Evolutionary conservation across 2,329 filamentous ascomycete species (phyloP).

Genomic region (Beauveria caledonica): DNA sequence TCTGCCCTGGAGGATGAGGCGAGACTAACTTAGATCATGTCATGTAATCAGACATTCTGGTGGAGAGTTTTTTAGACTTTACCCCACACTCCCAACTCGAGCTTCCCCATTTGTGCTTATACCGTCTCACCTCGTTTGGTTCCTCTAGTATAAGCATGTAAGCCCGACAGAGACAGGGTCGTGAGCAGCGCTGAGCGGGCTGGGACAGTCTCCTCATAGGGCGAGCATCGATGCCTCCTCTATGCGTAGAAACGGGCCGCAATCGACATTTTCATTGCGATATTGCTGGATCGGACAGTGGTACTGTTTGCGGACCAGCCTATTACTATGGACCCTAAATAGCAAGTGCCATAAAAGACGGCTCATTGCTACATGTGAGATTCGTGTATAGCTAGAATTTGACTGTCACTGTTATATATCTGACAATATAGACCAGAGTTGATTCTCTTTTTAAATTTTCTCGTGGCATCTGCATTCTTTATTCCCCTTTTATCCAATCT

Average conservation of each 20-base stretch:
- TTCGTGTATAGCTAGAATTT: background rate
- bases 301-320: background rate
- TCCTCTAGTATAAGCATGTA: slow-evolving; percentile 6
- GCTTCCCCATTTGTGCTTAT: slow-evolving; percentile 7
- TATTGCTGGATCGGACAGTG: background rate
- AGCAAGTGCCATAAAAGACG: background rate
- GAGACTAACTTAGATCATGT: background rate
- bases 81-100: background rate
- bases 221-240: background rate
- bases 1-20: background rate
- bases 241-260: background rate
- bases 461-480: background rate
- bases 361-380: slow-evolving; percentile 1
- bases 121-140: slow-evolving; percentile 8
- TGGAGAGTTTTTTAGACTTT: background rate
- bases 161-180: slow-evolving; percentile 1
- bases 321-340: background rate
- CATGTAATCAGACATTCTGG: background rate
- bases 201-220: background rate
- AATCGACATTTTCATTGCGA: slow-evolving; percentile 2
- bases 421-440: background rate
- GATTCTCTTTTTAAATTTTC: background rate
- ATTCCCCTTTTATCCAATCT: background rate
- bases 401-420: background rate
- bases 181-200: background rate